Percentiles rank a stretch among this genome's conserved stretches.
phyloP scores from a whole-genome alignment of 768 basidiomycete species.

The Leccinum subgranulosum region DNA sequence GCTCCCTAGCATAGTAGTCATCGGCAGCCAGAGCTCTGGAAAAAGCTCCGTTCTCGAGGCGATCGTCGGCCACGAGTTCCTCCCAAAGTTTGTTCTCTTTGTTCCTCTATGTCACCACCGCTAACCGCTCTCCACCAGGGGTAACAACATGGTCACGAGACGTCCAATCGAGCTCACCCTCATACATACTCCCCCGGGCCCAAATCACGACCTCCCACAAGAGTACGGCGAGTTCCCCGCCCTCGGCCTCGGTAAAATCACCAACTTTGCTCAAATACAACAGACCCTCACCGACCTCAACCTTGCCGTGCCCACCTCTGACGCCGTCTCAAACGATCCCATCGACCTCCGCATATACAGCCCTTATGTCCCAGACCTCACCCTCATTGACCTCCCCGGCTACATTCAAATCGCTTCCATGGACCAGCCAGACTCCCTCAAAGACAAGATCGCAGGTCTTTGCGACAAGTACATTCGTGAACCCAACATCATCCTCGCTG shows the following conservation, averaged over 20 bases:
- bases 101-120: neutral
- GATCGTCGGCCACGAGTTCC: conserved; percentile 95
- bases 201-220: conserved; percentile 48
- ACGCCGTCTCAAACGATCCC: conserved; percentile 91
- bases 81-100: conserved; percentile 81
- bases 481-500: conserved; percentile 99
- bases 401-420: conserved; percentile 94
- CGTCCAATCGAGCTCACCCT: conserved; percentile 97
- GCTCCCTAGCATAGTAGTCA: conserved; percentile 95
- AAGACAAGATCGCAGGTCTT: conserved; percentile 83
- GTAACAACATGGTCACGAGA: conserved; percentile 98
- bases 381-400: conserved; percentile 95
- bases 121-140: conserved; percentile 46
- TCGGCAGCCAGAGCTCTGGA: conserved; percentile 97
- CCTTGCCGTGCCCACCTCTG: conserved; percentile 82
- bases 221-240: conserved; percentile 96
- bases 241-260: conserved; percentile 84
- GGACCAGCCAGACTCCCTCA: conserved; percentile 93
- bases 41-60: conserved; percentile 98
- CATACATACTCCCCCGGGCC: conserved; percentile 74
- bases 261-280: conserved; percentile 90
- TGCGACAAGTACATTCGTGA: conserved; percentile 99
- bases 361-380: conserved; percentile 93
- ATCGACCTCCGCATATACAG: conserved; percentile 98
- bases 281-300: conserved; percentile 93